Evolutionary conservation across 306 rosid species (phyloP), one percentile per base, ranked within the genome.

Genomic region (Vigna mungo): DNA sequence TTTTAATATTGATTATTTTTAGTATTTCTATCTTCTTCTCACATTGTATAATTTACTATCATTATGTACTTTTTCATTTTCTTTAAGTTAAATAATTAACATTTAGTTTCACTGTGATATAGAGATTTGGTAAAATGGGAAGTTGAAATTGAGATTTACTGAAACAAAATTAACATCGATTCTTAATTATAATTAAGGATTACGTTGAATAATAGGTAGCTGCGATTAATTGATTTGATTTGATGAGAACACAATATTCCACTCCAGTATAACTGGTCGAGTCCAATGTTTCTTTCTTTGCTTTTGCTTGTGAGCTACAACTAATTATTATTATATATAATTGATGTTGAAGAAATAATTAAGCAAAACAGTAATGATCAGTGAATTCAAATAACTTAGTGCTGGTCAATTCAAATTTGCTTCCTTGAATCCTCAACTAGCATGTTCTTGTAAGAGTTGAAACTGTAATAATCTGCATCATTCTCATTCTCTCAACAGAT

Each of bases 281-380:
- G 60, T 54, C 30, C 30, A 48, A 48, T 15, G 30, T 39, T 72
- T 55, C 9, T 72, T 30, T 17, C 17, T 73, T 73, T 41, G 41
- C 30, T 41, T 73, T 73, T 41, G 41, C 55, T 56, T 39, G 18
- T 56, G 68, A 56, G 61, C n/a, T 75, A 60, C 70, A 46, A 30
- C 59, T 46, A 61, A 11, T 44, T 17, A 44, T 46, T 41, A 59
- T 36, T 59, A 14, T 44, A 36, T 60, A 63, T 25, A 56, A 21
- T 63, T 14, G 54, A 21, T 37, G 53, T 51, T 64, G 20, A 72
- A 43, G 56, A 64, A 72, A 58, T 63, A 72, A 73, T 72, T 27
- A 55, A 43, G 30, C 56, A 20, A 74, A 66, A 74, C 46, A 43
- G 70, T 21, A 67, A 80, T 66, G 80, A 80, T 80, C 44, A 73